Percentiles rank a stretch among this genome's conserved stretches.
Conservation (phyloP, 2,329 filamentous ascomycete species). For the Penicillium psychrosexuale region DNA sequence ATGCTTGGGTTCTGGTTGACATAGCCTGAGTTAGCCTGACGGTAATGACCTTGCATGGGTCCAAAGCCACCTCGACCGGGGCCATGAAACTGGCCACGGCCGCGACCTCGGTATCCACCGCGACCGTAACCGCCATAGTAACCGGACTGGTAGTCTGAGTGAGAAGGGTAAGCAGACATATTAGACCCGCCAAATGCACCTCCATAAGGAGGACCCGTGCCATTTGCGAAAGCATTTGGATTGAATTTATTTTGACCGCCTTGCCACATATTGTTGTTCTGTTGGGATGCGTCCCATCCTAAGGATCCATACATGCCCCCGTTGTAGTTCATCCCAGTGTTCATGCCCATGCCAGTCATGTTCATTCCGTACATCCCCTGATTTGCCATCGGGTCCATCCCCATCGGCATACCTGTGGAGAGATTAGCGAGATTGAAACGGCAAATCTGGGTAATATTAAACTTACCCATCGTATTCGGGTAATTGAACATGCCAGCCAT, state of each 20-base stretch:
- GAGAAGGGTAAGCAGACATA: slow-evolving; percentile 63
- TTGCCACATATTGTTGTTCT: slow-evolving; percentile 66
- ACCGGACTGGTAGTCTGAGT: slow-evolving; percentile 70
- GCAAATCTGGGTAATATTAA: background rate
- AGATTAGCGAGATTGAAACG: slow-evolving; percentile 22
- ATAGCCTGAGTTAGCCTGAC: slow-evolving; percentile 34
- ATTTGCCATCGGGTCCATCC: slow-evolving; percentile 65
- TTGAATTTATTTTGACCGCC: slow-evolving; percentile 86
- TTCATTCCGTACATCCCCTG: slow-evolving; percentile 61
- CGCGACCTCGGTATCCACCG: slow-evolving; percentile 59
- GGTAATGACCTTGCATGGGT: slow-evolving; percentile 37
- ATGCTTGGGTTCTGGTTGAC: slow-evolving; percentile 30
- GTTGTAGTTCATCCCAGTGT: slow-evolving; percentile 65
- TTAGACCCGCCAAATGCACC: slow-evolving; percentile 66
- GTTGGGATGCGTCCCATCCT: slow-evolving; percentile 71
- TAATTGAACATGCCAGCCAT: slow-evolving; percentile 54
- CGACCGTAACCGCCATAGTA: slow-evolving; percentile 69
- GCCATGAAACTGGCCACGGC: slow-evolving; percentile 55
- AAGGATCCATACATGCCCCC: slow-evolving; percentile 61
- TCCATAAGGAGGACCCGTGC: slow-evolving; percentile 80
- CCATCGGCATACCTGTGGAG: slow-evolving; percentile 70
- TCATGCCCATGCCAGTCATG: slow-evolving; percentile 86
- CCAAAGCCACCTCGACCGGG: slow-evolving; percentile 38
- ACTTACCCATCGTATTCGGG: slow-evolving; percentile 88
- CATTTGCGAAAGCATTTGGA: slow-evolving; percentile 70